phyloP scores from a whole-genome alignment of 805 yeast species.

The Candida alai region DNA sequence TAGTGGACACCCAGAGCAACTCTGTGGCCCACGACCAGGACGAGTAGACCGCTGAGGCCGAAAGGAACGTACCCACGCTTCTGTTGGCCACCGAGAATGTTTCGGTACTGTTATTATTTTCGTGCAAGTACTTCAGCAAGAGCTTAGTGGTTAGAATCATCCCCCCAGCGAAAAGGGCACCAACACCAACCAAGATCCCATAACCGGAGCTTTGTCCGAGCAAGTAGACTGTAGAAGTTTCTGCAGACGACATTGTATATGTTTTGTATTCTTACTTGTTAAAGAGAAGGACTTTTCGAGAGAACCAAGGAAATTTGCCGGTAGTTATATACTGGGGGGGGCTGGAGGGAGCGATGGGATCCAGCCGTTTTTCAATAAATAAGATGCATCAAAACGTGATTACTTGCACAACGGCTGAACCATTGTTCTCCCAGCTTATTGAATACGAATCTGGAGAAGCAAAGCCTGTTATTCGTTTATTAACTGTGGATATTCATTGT shows the following conservation, averaged over 20 bases:
- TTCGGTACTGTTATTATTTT: conserved; percentile 23
- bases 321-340: too few species aligned
- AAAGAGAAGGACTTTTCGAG: background rate
- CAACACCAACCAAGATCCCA: conserved; percentile 29
- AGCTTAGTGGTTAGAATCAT: conserved; percentile 24
- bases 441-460: too few species aligned
- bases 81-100: conserved; percentile 26
- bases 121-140: conserved; percentile 20
- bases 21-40: conserved; percentile 31
- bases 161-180: conserved; percentile 27
- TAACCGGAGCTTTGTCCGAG: conserved; percentile 26
- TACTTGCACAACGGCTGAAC: too few species aligned
- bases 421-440: too few species aligned
- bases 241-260: background rate
- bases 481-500: too few species aligned
- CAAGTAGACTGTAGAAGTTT: conserved; percentile 7
- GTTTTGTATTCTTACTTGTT: background rate
- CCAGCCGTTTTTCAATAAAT: too few species aligned
- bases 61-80: conserved; percentile 18
- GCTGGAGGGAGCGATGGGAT: too few species aligned
- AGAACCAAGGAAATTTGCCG: background rate
- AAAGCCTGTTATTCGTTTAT: too few species aligned
- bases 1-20: conserved; percentile 21
- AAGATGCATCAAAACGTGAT: too few species aligned
- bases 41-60: conserved; percentile 22